These are phyloP conservation scores for Termitomyces sp. DNA, from an alignment of 768 basidiomycete genomes.

Conservation along the genomic window DNA sequence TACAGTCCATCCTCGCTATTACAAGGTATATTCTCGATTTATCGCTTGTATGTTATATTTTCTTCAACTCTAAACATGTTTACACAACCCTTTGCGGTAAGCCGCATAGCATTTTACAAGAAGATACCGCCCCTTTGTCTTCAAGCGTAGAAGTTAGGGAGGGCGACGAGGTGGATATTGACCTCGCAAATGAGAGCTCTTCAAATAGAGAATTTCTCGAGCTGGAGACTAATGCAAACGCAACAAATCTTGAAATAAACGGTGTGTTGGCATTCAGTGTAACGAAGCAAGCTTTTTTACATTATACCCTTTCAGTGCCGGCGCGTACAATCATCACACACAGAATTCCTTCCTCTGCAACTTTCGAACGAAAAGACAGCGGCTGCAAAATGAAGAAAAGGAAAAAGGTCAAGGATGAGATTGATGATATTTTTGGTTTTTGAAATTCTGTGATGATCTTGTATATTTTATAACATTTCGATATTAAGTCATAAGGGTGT, in stretches of 20 bases:
- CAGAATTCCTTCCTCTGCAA: not conserved
- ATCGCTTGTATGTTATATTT: conserved; percentile 12
- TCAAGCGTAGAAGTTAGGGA: not conserved
- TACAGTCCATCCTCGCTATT: conserved; percentile 22
- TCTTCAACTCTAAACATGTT: not conserved
- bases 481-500: not conserved
- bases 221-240: not conserved
- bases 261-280: not conserved
- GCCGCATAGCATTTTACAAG: not conserved
- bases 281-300: not conserved
- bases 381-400: conserved; percentile 23
- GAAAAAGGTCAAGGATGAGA: conserved; percentile 46
- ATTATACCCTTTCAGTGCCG: not conserved
- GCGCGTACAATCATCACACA: conserved; percentile 7
- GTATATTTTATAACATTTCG: not conserved
- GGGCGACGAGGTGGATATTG: not conserved
- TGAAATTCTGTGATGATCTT: conserved; percentile 7
- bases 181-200: not conserved
- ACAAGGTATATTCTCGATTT: conserved; percentile 21
- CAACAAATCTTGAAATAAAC: not conserved
- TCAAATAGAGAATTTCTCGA: not conserved
- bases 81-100: not conserved
- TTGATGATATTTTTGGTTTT: conserved; percentile 63
- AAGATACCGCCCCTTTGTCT: not conserved
- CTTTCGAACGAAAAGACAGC: not conserved